These are phyloP conservation scores for Rugonectria rugulosa DNA, from an alignment of 2,329 filamentous ascomycete species.

Conservation along the genomic window DNA sequence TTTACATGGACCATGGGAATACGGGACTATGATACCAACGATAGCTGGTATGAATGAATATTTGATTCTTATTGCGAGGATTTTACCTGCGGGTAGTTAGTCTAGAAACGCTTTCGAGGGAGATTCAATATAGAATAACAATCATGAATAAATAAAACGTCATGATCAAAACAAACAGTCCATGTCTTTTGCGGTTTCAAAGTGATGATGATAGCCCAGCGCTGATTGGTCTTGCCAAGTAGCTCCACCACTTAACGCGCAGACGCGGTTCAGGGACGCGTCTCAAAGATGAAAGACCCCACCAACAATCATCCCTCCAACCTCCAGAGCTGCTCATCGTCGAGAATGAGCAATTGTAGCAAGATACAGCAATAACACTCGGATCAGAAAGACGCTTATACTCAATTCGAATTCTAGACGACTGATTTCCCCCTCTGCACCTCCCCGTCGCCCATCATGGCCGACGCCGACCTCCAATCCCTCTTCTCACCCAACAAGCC, in stretches of 20 bases:
- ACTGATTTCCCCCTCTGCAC: not conserved
- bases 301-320: slow-evolving; percentile 10
- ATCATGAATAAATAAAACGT: too few species aligned
- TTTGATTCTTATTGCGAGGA: too few species aligned
- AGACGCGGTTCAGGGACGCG: too few species aligned
- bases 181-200: too few species aligned
- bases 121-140: too few species aligned
- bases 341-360: too few species aligned
- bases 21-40: slow-evolving; percentile 6
- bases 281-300: slow-evolving; percentile 5
- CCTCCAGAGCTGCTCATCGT: slow-evolving; percentile 4
- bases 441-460: slow-evolving; percentile 41
- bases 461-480: slow-evolving; percentile 45
- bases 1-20: not conserved
- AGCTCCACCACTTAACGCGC: slow-evolving; percentile 1
- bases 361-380: too few species aligned
- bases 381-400: too few species aligned
- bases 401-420: too few species aligned
- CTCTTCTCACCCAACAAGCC: slow-evolving; percentile 50
- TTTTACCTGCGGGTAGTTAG: not conserved
- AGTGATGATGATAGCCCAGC: too few species aligned
- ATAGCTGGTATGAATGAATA: slow-evolving; percentile 1
- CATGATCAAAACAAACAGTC: too few species aligned
- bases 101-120: too few species aligned
- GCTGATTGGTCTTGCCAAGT: not conserved